Evolutionary conservation across 1,139 yeast species (phyloP), one percentile per base, ranked within the genome.

Genomic region (Debaryomyces psychrophilus): DNA sequence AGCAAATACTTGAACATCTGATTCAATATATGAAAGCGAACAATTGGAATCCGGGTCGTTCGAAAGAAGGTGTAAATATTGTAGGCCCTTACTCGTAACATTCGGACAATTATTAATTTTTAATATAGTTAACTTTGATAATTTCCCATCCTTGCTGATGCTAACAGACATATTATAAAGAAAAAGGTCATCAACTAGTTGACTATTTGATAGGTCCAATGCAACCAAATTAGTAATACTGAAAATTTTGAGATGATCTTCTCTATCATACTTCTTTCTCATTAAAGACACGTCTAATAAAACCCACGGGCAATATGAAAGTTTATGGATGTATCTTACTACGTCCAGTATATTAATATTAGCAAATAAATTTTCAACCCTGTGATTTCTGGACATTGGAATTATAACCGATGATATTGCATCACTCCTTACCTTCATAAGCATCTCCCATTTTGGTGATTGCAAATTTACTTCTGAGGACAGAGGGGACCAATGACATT

Each of bases 351-450:
- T 44, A 17, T 52, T 44, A 2, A 65, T 53, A 45, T 73, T 72
- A 15, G 58, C 52, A 49, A 68, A 71, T 3, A 74, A 28, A 41
- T 67, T 71, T 40, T 73, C 79, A 15, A 73, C 43, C 33, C 79
- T 53, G 54, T 71, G 70, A 23, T 43, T 51, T 36, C 43, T 41
- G 47, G 58, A 33, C 41, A 50, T 44, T 1, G 58, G 58, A n/a
- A 53, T 46, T 8, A 47, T 40, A 12, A 31, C 37, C 11, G 45
- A 31, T 23, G 44, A 36, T n/a, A 53, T 40, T 3, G 47, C 49
- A 20, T 48, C 44, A 20, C 31, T 37, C 39, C 49, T 37, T n/a
- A 36, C 11, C 22, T 35, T 28, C 20, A 33, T 8, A 26, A 39
- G 15, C 6, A 15, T 22, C 9, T 41, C 8, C 33, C 27, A 9